Percentiles rank a stretch among this genome's conserved stretches.
Conservation (phyloP, 768 basidiomycete genomes). For the Termitomyces sp. region DNA sequence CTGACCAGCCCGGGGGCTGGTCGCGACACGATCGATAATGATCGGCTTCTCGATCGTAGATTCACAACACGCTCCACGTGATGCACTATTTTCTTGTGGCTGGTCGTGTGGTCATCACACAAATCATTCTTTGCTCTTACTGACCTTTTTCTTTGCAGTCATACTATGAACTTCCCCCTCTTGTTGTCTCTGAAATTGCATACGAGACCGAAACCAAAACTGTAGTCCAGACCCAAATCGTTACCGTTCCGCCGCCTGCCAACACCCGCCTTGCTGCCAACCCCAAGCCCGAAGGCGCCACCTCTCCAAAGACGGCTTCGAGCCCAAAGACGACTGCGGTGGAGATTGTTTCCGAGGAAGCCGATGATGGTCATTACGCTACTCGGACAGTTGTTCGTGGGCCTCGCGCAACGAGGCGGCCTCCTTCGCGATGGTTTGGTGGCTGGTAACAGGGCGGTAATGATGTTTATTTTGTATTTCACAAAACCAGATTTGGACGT, state of each 20-base stretch:
- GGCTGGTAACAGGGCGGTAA: conserved; percentile 42
- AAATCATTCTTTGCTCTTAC: conserved; percentile 14
- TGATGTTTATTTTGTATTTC: conserved; percentile 26
- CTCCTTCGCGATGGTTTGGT: conserved; percentile 55
- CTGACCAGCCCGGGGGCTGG: conserved; percentile 32
- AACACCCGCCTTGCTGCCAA: conserved; percentile 72
- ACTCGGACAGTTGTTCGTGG: conserved; percentile 39
- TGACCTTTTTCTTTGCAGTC: conserved; percentile 25
- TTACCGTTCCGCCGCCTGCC: conserved; percentile 71
- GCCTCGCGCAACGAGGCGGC: conserved; percentile 40
- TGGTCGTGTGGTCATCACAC: conserved; percentile 30
- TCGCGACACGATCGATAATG: conserved; percentile 22
- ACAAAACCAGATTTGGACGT: conserved; percentile 17
- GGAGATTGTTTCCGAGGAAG: conserved; percentile 60
- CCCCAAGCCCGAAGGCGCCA: conserved; percentile 63
- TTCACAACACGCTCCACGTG: conserved; percentile 36
- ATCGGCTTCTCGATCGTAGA: conserved; percentile 20
- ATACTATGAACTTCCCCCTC: conserved; percentile 43
- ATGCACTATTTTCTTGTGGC: conserved; percentile 25
- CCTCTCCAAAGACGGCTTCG: conserved; percentile 50
- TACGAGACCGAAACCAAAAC: conserved; percentile 64
- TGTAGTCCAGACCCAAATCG: conserved; percentile 58
- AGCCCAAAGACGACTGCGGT: conserved; percentile 74
- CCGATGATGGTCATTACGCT: conserved; percentile 28
- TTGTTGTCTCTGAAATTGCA: conserved; percentile 38